These are phyloP conservation scores for Termitomyces sp. DNA, from an alignment of 768 basidiomycete species.

Conservation along the genomic window DNA sequence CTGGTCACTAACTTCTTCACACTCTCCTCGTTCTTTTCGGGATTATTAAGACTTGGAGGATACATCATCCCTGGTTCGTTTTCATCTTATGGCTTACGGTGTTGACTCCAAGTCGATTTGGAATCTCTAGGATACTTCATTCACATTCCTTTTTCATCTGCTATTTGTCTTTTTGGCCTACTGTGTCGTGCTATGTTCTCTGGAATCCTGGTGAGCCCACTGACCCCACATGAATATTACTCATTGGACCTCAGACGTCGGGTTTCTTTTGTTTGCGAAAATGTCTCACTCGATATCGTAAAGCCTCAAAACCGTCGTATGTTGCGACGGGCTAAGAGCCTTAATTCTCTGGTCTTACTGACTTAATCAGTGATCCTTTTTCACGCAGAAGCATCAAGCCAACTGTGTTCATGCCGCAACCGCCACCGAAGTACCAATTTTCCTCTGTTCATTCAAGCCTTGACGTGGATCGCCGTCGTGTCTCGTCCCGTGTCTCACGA, in stretches of 20 bases:
- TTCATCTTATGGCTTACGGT: background rate
- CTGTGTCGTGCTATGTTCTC: conserved; percentile 31
- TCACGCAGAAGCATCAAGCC: background rate
- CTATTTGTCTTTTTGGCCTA: conserved; percentile 25
- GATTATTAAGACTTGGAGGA: conserved; percentile 5
- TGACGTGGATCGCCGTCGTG: background rate
- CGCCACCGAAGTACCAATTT: background rate
- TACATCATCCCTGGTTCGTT: conserved; percentile 9
- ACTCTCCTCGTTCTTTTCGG: conserved; percentile 2
- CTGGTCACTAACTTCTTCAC: conserved; percentile 1
- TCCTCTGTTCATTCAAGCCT: background rate
- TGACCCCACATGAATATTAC: background rate
- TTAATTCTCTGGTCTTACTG: background rate
- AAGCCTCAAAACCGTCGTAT: conserved; percentile 3
- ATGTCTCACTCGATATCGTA: background rate
- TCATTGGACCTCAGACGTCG: conserved; percentile 7
- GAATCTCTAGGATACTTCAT: conserved; percentile 21
- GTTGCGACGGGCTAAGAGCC: background rate
- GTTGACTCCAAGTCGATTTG: conserved; percentile 22
- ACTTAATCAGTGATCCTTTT: background rate
- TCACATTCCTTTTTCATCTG: conserved; percentile 24
- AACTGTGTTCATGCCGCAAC: background rate
- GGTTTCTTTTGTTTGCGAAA: conserved; percentile 8
- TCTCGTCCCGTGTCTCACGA: conserved; percentile 32
- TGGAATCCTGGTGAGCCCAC: conserved; percentile 34